These are phyloP conservation scores for Raffaelea albimanens DNA, from an alignment of 2,329 filamentous ascomycete genomes.

Conservation along the genomic window DNA sequence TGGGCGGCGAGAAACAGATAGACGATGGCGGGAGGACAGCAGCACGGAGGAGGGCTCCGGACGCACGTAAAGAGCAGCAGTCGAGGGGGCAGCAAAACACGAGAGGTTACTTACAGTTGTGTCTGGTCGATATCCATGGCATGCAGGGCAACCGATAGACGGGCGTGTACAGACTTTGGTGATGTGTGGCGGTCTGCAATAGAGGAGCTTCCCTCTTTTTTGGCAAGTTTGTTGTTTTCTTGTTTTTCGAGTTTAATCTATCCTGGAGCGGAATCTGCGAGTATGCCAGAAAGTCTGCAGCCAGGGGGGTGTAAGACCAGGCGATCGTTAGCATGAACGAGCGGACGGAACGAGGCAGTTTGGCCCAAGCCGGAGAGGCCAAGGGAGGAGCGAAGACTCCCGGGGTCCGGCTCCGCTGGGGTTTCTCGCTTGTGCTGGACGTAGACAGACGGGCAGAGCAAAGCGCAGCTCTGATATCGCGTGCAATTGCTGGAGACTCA, in stretches of 20 bases:
- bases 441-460: too few relatives aligned
- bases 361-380: conserved; percentile 16
- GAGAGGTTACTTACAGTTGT: conserved; percentile 37
- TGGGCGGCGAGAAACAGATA: not conserved
- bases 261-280: conserved; percentile 25
- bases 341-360: conserved; percentile 14
- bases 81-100: not conserved
- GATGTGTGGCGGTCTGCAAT: not conserved
- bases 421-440: too few relatives aligned
- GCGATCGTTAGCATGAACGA: conserved; percentile 29
- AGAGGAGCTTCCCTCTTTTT: not conserved
- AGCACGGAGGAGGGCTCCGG: not conserved
- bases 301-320: not conserved
- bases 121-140: conserved; percentile 43
- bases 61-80: too few relatives aligned
- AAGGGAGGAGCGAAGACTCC: conserved; percentile 14
- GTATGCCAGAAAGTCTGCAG: conserved; percentile 5
- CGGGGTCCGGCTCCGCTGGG: conserved; percentile 17
- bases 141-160: conserved; percentile 17
- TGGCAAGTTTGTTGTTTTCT: conserved; percentile 13
- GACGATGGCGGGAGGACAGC: not conserved
- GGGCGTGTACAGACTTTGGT: not conserved
- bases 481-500: not conserved
- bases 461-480: too few relatives aligned
- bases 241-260: conserved; percentile 10